phyloP scores from a whole-genome alignment of 176 grass and related monocot species.

The Avena sativa region DNA sequence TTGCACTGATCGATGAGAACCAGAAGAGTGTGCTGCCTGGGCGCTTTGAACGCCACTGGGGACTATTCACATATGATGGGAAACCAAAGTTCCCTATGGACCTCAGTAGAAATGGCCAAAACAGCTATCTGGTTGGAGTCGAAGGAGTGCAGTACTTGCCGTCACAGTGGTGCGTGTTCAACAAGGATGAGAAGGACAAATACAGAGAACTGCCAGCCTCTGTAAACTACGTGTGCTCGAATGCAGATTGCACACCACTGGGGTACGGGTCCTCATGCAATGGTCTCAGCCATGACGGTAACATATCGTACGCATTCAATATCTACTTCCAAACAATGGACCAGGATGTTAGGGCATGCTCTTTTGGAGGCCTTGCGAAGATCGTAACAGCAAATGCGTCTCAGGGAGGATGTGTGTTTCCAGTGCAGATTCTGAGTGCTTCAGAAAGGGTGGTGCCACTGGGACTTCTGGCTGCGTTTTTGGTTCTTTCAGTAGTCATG shows the following conservation, averaged over 20 bases:
- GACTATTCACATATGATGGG: conserved; percentile 70
- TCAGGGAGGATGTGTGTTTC: conserved; percentile 60
- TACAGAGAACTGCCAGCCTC: conserved; percentile 57
- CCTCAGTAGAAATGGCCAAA: conserved; percentile 59
- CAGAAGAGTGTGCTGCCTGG: conserved; percentile 80
- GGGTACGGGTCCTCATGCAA: conserved; percentile 72
- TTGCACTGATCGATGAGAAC: conserved; percentile 84
- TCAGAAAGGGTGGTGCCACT: conserved; percentile 33
- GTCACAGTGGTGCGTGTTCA: conserved; percentile 76
- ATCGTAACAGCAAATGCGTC: conserved; percentile 50
- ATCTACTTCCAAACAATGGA: conserved; percentile 75
- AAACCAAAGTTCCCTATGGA: conserved; percentile 83
- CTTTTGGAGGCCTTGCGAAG: conserved; percentile 62
- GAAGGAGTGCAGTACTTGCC: conserved; percentile 71
- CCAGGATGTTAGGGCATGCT: conserved; percentile 65
- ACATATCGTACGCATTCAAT: conserved; percentile 72
- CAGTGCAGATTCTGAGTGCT: conserved; percentile 60
- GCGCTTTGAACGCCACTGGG: conserved; percentile 85
- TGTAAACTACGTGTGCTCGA: conserved; percentile 69
- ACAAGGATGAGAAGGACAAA: conserved; percentile 59
- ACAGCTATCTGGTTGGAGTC: conserved; percentile 49
- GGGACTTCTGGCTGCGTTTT: conserved; percentile 39
- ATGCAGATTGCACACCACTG: conserved; percentile 74
- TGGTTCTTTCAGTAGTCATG: conserved; percentile 49
- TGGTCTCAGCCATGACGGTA: conserved; percentile 61